Evolutionary conservation across 202 grass and related monocot genomes (phyloP).

Genomic region (Digitaria exilis): DNA sequence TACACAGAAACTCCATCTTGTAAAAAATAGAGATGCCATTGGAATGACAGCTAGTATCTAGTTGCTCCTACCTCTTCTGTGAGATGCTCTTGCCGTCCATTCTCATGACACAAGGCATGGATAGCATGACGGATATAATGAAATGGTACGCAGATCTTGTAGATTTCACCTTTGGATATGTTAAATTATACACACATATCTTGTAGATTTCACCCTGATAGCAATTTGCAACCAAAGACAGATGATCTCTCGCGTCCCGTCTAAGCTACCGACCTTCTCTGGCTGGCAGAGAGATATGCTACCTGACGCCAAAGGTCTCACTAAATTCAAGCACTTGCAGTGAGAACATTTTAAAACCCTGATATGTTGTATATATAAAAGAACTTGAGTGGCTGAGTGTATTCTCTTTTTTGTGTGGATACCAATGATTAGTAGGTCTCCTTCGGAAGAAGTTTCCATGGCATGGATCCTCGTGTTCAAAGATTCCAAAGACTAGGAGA

Average conservation of each 20-base stretch:
- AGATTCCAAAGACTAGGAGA: slow-evolving; percentile 32
- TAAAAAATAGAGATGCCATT: neutral
- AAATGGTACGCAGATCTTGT: neutral
- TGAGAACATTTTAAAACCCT: neutral
- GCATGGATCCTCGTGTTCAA: slow-evolving; percentile 31
- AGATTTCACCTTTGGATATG: neutral
- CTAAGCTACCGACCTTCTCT: too few relatives aligned
- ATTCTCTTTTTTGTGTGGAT: neutral
- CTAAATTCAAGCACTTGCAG: neutral
- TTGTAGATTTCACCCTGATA: slow-evolving; percentile 3
- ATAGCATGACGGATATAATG: neutral
- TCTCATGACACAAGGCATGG: neutral
- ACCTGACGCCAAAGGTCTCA: neutral
- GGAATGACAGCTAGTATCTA: neutral
- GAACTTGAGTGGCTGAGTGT: neutral
- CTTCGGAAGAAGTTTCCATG: slow-evolving; percentile 6
- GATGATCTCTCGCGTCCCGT: too few relatives aligned
- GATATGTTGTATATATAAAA: neutral
- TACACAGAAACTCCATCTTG: neutral
- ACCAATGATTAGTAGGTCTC: slow-evolving; percentile 7
- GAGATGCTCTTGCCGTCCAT: neutral
- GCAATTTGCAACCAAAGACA: slow-evolving; percentile 29
- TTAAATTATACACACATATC: neutral
- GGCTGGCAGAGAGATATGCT: neutral
- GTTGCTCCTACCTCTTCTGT: neutral